Percentiles rank a stretch among this genome's conserved stretches.
Conservation (phyloP, 164 flowering plant species). For the Hamamelis virginiana region DNA sequence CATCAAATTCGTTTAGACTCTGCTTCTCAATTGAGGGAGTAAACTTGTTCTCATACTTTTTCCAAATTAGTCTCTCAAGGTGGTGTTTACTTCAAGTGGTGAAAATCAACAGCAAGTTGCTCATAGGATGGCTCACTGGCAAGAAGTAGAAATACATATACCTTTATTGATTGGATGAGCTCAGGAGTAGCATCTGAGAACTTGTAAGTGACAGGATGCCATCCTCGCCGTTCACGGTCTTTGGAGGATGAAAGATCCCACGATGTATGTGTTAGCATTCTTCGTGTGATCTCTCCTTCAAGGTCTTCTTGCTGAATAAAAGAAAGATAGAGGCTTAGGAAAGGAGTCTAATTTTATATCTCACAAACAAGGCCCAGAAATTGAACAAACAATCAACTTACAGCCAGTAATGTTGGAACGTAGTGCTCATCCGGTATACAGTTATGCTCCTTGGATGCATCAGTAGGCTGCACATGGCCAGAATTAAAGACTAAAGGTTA, state of each 20-base stretch:
- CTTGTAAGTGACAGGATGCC: constrained; percentile 95
- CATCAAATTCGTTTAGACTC: not conserved
- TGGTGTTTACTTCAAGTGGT: not conserved
- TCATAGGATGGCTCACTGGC: not conserved
- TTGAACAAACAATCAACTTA: constrained; percentile 42
- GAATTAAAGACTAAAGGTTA: not conserved
- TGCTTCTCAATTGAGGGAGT: not conserved
- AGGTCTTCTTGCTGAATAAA: constrained; percentile 65
- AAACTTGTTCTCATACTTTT: not conserved
- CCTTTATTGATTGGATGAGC: constrained; percentile 76
- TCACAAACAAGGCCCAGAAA: not conserved
- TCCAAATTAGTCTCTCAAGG: not conserved
- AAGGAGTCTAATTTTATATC: not conserved
- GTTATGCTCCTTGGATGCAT: constrained; percentile 79
- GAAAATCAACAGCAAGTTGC: not conserved
- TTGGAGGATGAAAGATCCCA: constrained; percentile 84
- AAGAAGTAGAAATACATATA: not conserved
- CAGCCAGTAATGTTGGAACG: constrained; percentile 87
- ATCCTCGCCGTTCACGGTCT: constrained; percentile 73
- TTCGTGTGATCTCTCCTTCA: constrained; percentile 47
- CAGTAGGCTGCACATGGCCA: constrained; percentile 64
- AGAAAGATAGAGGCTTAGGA: constrained; percentile 2
- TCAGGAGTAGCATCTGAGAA: constrained; percentile 79
- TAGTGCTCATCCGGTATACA: constrained; percentile 99
- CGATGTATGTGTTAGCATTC: constrained; percentile 54